Conservation (phyloP, 2,329 filamentous ascomycete species). For the Dactylellina sp. region DNA sequence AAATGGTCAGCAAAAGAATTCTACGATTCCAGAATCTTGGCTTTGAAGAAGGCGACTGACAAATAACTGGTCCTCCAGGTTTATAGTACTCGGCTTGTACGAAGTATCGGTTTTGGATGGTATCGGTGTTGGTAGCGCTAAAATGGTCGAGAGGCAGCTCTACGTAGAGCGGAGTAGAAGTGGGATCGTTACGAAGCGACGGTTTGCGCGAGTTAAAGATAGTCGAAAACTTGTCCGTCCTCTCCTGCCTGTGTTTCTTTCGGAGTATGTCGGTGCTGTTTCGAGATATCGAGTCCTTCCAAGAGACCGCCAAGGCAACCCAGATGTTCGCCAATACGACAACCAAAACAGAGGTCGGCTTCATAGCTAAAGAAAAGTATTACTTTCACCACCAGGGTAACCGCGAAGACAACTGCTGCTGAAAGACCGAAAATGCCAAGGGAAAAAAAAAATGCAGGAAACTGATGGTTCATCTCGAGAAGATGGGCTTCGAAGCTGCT, state of each 20-base stretch:
- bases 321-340: constrained; percentile 27
- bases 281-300: constrained; percentile 53
- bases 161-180: constrained; percentile 41
- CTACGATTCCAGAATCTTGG: too few relatives aligned
- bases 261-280: constrained; percentile 44
- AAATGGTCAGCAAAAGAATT: not conserved
- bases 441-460: constrained; percentile 1
- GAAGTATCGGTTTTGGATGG: constrained; percentile 58
- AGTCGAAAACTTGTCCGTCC: constrained; percentile 22
- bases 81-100: constrained; percentile 60
- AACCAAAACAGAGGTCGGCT: constrained; percentile 26
- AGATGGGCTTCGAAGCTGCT: constrained; percentile 19
- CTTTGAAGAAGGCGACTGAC: constrained; percentile 41
- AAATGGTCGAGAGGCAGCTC: constrained; percentile 59
- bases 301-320: constrained; percentile 30
- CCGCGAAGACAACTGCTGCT: not conserved
- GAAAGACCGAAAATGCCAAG: constrained; percentile 1
- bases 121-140: constrained; percentile 42
- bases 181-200: constrained; percentile 21
- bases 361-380: constrained; percentile 33
- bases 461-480: not conserved
- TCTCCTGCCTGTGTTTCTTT: constrained; percentile 18
- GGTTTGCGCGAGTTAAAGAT: constrained; percentile 31
- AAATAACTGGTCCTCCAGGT: constrained; percentile 59
- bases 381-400: constrained; percentile 27